Percentiles rank a stretch among this genome's conserved stretches.
These are phyloP conservation scores for Alternaria sp. DNA, from an alignment of 2,329 filamentous ascomycete species.

Conservation along the genomic window DNA sequence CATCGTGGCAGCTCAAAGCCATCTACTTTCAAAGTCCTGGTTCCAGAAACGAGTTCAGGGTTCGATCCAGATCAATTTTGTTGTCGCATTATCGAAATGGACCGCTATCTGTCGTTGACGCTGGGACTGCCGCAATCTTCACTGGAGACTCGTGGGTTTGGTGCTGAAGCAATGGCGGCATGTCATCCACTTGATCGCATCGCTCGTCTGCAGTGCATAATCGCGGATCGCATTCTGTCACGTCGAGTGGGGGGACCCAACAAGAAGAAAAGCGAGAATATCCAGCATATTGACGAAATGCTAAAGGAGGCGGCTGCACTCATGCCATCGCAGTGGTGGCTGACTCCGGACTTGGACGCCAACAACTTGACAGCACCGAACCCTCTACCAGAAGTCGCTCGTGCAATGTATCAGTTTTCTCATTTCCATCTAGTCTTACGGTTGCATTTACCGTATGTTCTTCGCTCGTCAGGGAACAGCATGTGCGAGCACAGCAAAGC, in stretches of 20 bases:
- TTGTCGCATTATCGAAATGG: not conserved
- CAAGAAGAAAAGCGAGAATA: not conserved
- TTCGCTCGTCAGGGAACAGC: not conserved
- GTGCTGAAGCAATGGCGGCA: constrained; percentile 4
- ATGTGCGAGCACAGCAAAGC: not conserved
- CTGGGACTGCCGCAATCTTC: not conserved
- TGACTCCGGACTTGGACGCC: not conserved
- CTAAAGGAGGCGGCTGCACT: not conserved
- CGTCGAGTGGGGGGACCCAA: no score
- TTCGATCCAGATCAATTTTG: not conserved
- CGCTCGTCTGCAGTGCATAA: constrained; percentile 43
- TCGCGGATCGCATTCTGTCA: constrained; percentile 49
- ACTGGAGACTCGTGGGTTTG: not conserved
- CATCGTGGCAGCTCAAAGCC: not conserved
- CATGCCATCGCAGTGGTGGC: not conserved
- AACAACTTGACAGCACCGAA: not conserved
- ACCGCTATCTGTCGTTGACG: not conserved
- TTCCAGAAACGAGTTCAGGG: not conserved
- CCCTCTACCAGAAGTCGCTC: not conserved
- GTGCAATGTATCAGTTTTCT: not conserved
- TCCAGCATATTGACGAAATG: not conserved
- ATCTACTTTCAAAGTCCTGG: not conserved
- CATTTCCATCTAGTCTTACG: not conserved
- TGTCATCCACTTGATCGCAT: constrained; percentile 41
- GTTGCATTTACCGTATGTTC: not conserved